Conservation (phyloP, 805 yeast species). For the Starmerella davenportii region DNA sequence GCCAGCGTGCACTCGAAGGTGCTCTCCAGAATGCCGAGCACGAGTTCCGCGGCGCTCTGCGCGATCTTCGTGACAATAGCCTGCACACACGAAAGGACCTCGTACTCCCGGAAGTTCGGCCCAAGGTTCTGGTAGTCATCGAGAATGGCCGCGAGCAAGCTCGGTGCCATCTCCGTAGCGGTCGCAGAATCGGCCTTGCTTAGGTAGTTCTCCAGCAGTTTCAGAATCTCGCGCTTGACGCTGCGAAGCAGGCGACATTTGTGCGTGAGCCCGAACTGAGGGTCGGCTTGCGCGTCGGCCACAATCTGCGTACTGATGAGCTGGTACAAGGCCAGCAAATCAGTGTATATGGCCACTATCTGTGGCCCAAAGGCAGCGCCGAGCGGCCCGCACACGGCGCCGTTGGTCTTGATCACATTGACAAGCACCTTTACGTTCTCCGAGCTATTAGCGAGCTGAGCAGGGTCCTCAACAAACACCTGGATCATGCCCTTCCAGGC, state of each 20-base stretch:
- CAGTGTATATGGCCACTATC: conserved; percentile 67
- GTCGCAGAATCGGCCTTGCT: conserved; percentile 73
- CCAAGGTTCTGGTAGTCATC: conserved; percentile 79
- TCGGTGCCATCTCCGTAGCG: conserved; percentile 64
- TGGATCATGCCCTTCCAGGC: conserved; percentile 87
- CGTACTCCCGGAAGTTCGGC: conserved; percentile 96
- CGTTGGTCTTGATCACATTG: conserved; percentile 86
- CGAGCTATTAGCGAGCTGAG: conserved; percentile 41
- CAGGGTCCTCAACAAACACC: conserved; percentile 71
- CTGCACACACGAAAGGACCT: conserved; percentile 86
- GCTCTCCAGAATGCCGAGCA: conserved; percentile 67
- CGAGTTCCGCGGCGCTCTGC: conserved; percentile 48
- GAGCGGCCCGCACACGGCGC: conserved; percentile 81
- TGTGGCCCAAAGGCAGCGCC: conserved; percentile 86
- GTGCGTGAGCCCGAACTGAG: conserved; percentile 80
- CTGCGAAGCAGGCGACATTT: conserved; percentile 92
- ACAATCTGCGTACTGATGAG: conserved; percentile 71
- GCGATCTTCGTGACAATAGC: conserved; percentile 81
- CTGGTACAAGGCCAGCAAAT: conserved; percentile 73
- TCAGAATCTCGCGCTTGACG: conserved; percentile 82
- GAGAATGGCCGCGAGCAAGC: conserved; percentile 64
- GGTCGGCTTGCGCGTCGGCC: conserved; percentile 55
- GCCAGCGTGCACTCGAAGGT: conserved; percentile 87
- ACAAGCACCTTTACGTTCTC: conserved; percentile 87
- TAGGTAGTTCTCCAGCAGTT: conserved; percentile 73